A percentile compares a stretch with the other conserved stretches of the same genome.
Conservation (phyloP, 2,329 filamentous ascomycete species). For the Phaeosphaeriaceae sp. region DNA sequence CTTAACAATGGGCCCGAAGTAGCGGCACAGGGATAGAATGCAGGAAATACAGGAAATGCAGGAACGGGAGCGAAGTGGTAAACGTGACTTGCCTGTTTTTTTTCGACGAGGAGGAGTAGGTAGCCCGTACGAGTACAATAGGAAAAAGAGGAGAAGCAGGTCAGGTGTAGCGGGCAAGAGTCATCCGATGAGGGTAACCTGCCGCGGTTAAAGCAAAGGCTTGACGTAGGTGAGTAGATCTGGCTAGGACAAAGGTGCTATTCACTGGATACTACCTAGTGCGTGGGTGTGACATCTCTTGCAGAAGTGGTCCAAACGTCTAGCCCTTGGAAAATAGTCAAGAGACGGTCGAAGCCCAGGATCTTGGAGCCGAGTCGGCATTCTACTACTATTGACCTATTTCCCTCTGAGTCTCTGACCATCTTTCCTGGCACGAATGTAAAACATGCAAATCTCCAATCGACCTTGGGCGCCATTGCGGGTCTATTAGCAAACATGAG, state of each 20-base stretch:
- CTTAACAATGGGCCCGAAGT: background rate
- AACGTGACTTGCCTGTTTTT: background rate
- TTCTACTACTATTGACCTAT: too few relatives aligned
- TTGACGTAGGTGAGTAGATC: too few relatives aligned
- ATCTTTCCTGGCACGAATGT: background rate
- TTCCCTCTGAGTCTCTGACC: too few relatives aligned
- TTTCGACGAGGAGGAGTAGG: too few relatives aligned
- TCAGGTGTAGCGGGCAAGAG: too few relatives aligned
- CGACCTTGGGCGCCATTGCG: slow-evolving; percentile 18
- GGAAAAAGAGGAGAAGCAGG: too few relatives aligned
- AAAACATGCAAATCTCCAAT: slow-evolving; percentile 16
- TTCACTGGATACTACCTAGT: too few relatives aligned
- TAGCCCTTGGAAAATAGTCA: slow-evolving; percentile 14
- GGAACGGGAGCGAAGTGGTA: background rate
- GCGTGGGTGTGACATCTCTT: slow-evolving; percentile 18
- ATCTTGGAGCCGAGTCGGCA: slow-evolving; percentile 9
- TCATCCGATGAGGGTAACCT: too few relatives aligned
- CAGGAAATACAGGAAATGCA: slow-evolving; percentile 11
- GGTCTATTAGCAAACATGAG: slow-evolving; percentile 24
- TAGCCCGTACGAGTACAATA: too few relatives aligned
- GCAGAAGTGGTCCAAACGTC: slow-evolving; percentile 14
- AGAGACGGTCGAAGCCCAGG: slow-evolving; percentile 9
- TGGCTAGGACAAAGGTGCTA: too few relatives aligned
- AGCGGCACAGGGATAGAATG: slow-evolving; percentile 4
- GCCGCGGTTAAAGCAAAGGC: too few relatives aligned